Evolutionary conservation across 768 basidiomycete genomes (phyloP).

Genomic region (Candolleomyces efflorescens): DNA sequence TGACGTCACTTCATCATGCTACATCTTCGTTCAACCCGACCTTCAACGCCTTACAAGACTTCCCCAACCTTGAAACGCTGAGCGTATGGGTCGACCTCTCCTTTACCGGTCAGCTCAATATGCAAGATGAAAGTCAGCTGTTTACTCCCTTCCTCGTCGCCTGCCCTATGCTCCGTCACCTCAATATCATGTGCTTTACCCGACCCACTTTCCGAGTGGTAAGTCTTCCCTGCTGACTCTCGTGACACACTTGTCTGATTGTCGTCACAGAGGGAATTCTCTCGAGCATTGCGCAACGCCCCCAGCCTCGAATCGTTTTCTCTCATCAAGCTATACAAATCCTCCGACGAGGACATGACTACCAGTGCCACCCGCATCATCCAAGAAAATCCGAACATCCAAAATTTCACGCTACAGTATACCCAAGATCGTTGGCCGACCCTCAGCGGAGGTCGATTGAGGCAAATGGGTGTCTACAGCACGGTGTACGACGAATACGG

Average conservation of each 20-base stretch:
- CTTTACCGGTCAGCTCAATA: constrained; percentile 20
- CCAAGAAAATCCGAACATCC: constrained; percentile 27
- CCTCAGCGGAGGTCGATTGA: constrained; percentile 25
- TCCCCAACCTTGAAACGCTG: constrained; percentile 24
- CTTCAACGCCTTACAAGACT: constrained; percentile 22
- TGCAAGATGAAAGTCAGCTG: constrained; percentile 26
- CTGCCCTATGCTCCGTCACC: constrained; percentile 26
- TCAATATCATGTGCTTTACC: constrained; percentile 32
- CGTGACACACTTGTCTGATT: constrained; percentile 1
- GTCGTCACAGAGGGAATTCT: constrained; percentile 27
- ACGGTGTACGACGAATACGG: constrained; percentile 13
- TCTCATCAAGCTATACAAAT: constrained; percentile 32
- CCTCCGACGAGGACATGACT: constrained; percentile 31
- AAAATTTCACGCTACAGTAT: constrained; percentile 27
- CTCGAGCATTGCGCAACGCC: constrained; percentile 21
- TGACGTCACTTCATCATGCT: constrained; percentile 30
- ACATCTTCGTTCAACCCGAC: constrained; percentile 28
- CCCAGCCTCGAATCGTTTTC: constrained; percentile 28
- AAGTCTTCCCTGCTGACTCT: constrained; percentile 11
- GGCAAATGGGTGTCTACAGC: constrained; percentile 27
- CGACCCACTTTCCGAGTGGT: constrained; percentile 32
- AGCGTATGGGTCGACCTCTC: constrained; percentile 34
- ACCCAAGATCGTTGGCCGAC: constrained; percentile 33
- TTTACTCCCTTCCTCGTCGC: constrained; percentile 24
- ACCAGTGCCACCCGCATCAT: constrained; percentile 25